Evolutionary conservation across 768 basidiomycete genomes (phyloP).

Genomic region (Phylloporus arenicola): DNA sequence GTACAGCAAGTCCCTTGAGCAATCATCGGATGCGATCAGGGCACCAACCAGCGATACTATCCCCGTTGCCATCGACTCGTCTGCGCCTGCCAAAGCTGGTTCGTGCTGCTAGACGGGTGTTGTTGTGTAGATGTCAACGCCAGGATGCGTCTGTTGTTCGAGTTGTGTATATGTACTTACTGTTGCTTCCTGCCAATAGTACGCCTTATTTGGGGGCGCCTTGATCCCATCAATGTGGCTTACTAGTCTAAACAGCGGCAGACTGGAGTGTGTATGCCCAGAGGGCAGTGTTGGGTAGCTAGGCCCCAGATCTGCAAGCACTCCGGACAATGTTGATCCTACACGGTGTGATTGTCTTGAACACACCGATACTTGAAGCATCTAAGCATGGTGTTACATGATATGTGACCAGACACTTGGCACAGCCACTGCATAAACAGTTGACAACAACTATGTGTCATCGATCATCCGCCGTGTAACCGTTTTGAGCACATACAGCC

Average conservation of each 20-base stretch:
- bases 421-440: conserved; percentile 19
- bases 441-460: conserved; percentile 9
- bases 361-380: too few species aligned
- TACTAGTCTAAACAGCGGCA: too few species aligned
- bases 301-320: too few species aligned
- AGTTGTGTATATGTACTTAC: conserved; percentile 25
- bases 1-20: conserved; percentile 91
- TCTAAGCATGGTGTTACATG: too few species aligned
- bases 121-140: neutral
- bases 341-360: too few species aligned
- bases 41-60: conserved; percentile 79
- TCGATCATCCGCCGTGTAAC: neutral
- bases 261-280: too few species aligned
- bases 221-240: too few species aligned
- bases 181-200: conserved; percentile 24
- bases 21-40: conserved; percentile 71
- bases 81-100: conserved; percentile 45
- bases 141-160: conserved; percentile 9
- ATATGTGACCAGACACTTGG: too few species aligned
- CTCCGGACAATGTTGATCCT: too few species aligned
- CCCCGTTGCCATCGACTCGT: conserved; percentile 67
- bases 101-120: conserved; percentile 54
- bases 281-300: too few species aligned
- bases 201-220: neutral
- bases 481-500: conserved; percentile 15